These are phyloP conservation scores for Zychaea mexicana DNA, from an alignment of 371 early-diverging fungal species.

Conservation along the genomic window DNA sequence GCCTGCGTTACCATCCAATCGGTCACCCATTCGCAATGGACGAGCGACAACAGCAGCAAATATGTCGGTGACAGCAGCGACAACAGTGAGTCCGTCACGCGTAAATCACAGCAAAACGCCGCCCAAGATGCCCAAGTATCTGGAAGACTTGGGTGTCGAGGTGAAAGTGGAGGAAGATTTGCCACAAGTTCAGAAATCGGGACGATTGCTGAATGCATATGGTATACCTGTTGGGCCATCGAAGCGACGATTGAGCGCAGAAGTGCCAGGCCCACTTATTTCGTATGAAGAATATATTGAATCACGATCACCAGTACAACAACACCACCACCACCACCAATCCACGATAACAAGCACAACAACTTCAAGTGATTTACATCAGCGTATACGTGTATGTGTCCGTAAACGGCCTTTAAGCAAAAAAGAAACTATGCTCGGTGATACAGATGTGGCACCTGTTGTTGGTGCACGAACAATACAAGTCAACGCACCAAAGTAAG, in stretches of 20 bases:
- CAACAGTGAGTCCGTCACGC: neutral
- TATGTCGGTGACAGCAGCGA: neutral
- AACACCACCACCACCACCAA: neutral
- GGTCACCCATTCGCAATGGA: conserved; percentile 4
- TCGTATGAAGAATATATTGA: conserved; percentile 21
- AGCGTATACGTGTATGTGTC: conserved; percentile 95
- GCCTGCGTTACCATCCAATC: neutral
- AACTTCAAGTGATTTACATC: conserved; percentile 50
- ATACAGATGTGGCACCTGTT: conserved; percentile 81
- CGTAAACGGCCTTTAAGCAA: conserved; percentile 92
- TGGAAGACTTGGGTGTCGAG: conserved; percentile 16
- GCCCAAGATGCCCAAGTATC: conserved; percentile 15
- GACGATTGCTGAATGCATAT: conserved; percentile 20
- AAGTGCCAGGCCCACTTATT: neutral
- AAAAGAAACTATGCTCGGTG: conserved; percentile 75
- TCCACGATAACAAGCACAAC: neutral
- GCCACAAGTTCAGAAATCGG: conserved; percentile 12
- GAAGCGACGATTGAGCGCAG: conserved; percentile 14
- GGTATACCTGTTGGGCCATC: conserved; percentile 19
- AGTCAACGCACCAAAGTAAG: conserved; percentile 90
- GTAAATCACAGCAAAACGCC: conserved; percentile 7
- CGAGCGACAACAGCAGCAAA: neutral
- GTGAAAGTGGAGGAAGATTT: conserved; percentile 7
- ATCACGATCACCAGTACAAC: neutral
- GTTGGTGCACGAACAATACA: conserved; percentile 69